These are phyloP conservation scores for Caloboletus inedulis DNA, from an alignment of 1,284 basidiomycete species.

Conservation along the genomic window DNA sequence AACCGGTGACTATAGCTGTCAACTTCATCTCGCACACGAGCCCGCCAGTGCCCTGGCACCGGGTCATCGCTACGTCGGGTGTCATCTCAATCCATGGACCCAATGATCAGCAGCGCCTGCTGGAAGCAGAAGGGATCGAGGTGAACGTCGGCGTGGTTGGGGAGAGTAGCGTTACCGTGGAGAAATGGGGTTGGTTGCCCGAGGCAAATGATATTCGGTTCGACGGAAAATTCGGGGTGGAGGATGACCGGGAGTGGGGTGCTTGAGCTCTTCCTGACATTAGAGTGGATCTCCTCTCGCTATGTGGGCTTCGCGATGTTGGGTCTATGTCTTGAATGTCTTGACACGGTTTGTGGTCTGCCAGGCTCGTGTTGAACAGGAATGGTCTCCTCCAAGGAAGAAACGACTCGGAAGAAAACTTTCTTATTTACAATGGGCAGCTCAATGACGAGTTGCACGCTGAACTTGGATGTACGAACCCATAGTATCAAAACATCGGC, in stretches of 20 bases:
- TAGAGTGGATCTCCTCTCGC: not conserved
- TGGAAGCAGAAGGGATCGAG: slow-evolving; percentile 23
- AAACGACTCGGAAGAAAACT: too few species aligned
- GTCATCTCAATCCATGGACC: slow-evolving; percentile 16
- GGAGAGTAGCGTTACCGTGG: slow-evolving; percentile 11
- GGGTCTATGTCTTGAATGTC: not conserved
- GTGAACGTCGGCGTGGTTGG: slow-evolving; percentile 10
- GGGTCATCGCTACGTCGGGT: slow-evolving; percentile 22
- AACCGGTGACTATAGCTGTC: slow-evolving; percentile 7
- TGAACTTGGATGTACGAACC: slow-evolving; percentile 37
- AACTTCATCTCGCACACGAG: slow-evolving; percentile 16
- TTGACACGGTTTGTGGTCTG: not conserved
- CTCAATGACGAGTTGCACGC: not conserved
- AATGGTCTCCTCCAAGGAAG: not conserved
- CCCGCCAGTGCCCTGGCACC: slow-evolving; percentile 19
- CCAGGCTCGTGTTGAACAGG: not conserved
- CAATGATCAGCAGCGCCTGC: slow-evolving; percentile 14
- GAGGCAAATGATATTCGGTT: not conserved
- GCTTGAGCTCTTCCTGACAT: not conserved
- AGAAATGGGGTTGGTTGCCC: slow-evolving; percentile 15
- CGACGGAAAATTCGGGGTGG: not conserved
- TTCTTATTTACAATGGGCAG: not conserved
- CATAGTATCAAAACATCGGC: slow-evolving; percentile 61
- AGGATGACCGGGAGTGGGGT: slow-evolving; percentile 13
- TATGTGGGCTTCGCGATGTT: not conserved